Percentiles rank a stretch among this genome's conserved stretches.
phyloP scores from a whole-genome alignment of 805 yeast genomes.

The Scheffersomyces amazonensis region DNA sequence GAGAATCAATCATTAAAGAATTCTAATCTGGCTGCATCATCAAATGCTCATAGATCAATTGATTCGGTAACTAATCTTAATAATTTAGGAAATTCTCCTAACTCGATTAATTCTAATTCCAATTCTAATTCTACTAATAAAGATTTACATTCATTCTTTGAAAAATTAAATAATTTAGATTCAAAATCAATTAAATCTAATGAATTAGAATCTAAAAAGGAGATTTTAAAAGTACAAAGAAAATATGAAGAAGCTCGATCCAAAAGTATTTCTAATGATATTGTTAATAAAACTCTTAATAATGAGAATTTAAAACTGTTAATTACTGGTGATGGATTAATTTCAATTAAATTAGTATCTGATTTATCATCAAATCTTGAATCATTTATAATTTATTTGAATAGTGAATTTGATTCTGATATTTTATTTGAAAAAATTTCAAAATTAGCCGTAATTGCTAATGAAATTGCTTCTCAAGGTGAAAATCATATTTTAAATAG shows the following conservation, averaged over 20 bases:
- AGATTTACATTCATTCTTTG: conserved; percentile 8
- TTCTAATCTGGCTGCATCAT: conserved; percentile 2
- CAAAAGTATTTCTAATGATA: conserved; percentile 18
- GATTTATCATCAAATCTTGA: conserved; percentile 50
- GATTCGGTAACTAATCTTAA: too few species aligned
- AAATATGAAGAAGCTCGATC: conserved; percentile 49
- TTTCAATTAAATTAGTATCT: conserved; percentile 44
- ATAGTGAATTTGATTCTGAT: conserved; percentile 29
- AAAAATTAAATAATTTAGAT: conserved; percentile 6
- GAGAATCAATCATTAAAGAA: conserved; percentile 38
- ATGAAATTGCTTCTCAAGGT: conserved; percentile 35
- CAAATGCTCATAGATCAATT: too few species aligned
- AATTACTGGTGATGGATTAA: conserved; percentile 39
- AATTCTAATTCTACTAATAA: not conserved
- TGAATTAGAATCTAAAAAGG: conserved; percentile 14
- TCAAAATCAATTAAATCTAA: not conserved
- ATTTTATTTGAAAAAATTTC: conserved; percentile 52
- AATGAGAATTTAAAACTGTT: conserved; percentile 24
- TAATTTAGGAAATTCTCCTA: conserved; percentile 2
- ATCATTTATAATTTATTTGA: conserved; percentile 34
- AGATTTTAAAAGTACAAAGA: conserved; percentile 47
- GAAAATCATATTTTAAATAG: conserved; percentile 19
- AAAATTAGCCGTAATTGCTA: conserved; percentile 44
- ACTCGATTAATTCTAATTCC: not conserved
- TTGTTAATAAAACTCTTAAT: conserved; percentile 12